These are phyloP conservation scores for Trichothecium roseum DNA, from an alignment of 2,329 filamentous ascomycete species.

Conservation along the genomic window DNA sequence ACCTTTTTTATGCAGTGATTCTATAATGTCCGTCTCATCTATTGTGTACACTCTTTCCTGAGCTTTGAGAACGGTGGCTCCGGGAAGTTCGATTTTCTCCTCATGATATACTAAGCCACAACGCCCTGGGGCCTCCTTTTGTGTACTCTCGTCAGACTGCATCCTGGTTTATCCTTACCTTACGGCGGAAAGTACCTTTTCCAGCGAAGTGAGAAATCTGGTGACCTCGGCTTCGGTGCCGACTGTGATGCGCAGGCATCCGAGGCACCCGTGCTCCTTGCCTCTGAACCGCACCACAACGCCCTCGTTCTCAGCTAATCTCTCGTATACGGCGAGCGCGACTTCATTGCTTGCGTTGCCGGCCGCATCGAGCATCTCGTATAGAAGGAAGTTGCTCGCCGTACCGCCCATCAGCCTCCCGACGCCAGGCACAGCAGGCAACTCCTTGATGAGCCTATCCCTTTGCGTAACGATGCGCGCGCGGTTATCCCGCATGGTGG, in stretches of 20 bases:
- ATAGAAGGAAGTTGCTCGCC: constrained; percentile 82
- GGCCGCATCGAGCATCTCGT: constrained; percentile 67
- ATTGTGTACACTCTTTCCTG: no score
- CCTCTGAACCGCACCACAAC: constrained; percentile 92
- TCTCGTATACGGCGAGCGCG: constrained; percentile 73
- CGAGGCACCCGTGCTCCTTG: constrained; percentile 80
- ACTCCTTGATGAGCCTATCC: constrained; percentile 60
- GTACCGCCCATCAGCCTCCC: constrained; percentile 72
- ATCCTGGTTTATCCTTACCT: constrained; percentile 7
- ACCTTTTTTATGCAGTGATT: no score
- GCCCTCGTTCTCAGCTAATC: constrained; percentile 72
- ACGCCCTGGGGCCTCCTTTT: no score
- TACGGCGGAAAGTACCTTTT: constrained; percentile 35
- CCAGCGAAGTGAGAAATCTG: constrained; percentile 62
- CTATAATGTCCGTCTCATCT: no score
- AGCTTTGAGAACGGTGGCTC: no score
- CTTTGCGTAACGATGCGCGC: constrained; percentile 66
- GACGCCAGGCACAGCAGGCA: constrained; percentile 67
- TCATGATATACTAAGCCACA: no score
- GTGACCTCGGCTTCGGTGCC: constrained; percentile 83
- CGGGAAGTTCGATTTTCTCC: no score
- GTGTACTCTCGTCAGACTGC: constrained; percentile 8
- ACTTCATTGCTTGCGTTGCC: constrained; percentile 70
- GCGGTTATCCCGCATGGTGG: constrained; percentile 61
- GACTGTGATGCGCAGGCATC: constrained; percentile 84